phyloP scores from a whole-genome alignment of 2,329 filamentous ascomycete species.

The Ophiocordyceps camponoti-saundersi region DNA sequence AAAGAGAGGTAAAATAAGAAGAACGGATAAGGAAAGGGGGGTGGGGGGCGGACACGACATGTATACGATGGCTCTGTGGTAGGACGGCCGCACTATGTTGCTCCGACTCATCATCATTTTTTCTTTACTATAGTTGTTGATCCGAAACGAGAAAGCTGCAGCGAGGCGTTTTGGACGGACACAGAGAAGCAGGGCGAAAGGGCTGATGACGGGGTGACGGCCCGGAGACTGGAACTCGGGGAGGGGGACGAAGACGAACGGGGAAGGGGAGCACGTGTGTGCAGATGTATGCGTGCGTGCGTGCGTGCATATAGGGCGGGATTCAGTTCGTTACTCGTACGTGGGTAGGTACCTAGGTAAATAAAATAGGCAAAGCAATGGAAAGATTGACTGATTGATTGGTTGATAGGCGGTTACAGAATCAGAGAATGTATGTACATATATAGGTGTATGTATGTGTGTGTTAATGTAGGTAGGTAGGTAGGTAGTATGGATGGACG shows the following conservation, averaged over 20 bases:
- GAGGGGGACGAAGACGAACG: background rate
- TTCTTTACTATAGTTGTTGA: background rate
- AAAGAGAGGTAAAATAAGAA: background rate
- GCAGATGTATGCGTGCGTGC: no score
- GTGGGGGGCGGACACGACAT: background rate
- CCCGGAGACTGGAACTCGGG: background rate
- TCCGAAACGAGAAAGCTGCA: constrained; percentile 4
- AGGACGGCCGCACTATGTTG: background rate
- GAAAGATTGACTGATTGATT: no score
- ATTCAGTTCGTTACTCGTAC: no score
- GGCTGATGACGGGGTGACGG: background rate
- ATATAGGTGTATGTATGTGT: no score
- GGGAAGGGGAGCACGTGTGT: no score
- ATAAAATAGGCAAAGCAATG: no score
- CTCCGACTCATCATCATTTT: background rate
- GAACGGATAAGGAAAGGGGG: background rate
- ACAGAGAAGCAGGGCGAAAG: background rate
- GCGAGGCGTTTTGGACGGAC: constrained; percentile 7
- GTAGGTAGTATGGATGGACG: no score
- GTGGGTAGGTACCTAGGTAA: no score
- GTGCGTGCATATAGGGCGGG: no score
- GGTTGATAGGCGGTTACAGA: no score
- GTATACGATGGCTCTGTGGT: background rate
- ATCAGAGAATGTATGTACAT: no score
- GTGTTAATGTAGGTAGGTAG: no score